These are phyloP conservation scores for Fraxinus excelsior DNA, from an alignment of 257 asterid genomes.

Conservation along the genomic window DNA sequence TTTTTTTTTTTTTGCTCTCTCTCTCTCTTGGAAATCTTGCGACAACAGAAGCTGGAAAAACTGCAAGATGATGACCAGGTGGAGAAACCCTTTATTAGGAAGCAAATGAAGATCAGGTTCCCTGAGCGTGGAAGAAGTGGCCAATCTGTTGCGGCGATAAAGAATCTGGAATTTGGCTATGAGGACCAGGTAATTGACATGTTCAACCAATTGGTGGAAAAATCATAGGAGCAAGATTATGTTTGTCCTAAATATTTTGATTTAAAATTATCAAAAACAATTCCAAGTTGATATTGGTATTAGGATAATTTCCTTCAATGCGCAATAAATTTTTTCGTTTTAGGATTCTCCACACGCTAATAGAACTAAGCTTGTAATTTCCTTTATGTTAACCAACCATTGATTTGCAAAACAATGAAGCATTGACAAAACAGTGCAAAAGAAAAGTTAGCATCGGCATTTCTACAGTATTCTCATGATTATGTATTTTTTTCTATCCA, in stretches of 20 bases:
- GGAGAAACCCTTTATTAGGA: conserved; percentile 93
- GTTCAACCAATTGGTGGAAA: conserved; percentile 9
- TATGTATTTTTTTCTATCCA: conserved; percentile 31
- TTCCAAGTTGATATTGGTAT: neutral
- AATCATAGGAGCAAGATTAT: neutral
- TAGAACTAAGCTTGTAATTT: neutral
- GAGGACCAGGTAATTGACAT: conserved; percentile 71
- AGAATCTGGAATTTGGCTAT: conserved; percentile 69
- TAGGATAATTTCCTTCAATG: neutral
- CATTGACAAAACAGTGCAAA: neutral
- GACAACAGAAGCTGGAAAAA: conserved; percentile 86
- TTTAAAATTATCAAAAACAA: neutral
- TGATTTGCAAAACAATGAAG: neutral
- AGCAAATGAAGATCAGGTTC: conserved; percentile 97
- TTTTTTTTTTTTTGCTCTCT: neutral
- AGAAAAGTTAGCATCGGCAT: neutral
- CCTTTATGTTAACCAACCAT: neutral
- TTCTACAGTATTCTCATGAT: neutral
- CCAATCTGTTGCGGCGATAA: conserved; percentile 57
- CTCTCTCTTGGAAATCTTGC: neutral
- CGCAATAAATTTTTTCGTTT: neutral
- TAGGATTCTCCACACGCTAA: neutral
- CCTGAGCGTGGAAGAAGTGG: conserved; percentile 99
- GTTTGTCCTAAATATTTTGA: neutral
- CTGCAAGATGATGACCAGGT: conserved; percentile 86